Conservation (phyloP, 495 filamentous ascomycete genomes). For the Thermothielavioides terrestris region DNA sequence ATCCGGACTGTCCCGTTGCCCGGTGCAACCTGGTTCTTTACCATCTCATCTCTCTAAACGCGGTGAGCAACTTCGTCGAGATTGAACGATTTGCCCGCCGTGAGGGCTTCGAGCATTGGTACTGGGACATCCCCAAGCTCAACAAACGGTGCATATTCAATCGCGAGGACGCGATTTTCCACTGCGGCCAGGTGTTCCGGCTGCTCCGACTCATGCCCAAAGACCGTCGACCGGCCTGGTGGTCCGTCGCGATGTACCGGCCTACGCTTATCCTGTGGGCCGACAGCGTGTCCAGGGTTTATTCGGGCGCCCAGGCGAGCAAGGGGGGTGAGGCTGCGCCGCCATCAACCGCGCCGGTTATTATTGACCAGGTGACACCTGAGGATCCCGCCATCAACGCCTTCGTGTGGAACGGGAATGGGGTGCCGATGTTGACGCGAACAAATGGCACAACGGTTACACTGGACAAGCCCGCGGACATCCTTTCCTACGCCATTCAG, state of each 20-base stretch:
- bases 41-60: conserved; percentile 55
- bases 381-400: conserved; percentile 31
- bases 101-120: conserved; percentile 40
- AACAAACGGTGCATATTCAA: conserved; percentile 47
- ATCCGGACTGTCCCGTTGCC: conserved; percentile 33
- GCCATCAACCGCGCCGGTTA: conserved; percentile 12
- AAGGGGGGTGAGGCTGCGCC: conserved; percentile 7
- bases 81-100: conserved; percentile 50
- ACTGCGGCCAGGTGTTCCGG: conserved; percentile 51
- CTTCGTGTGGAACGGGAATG: conserved; percentile 32
- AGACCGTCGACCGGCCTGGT: conserved; percentile 44
- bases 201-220: conserved; percentile 40
- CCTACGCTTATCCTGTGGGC: conserved; percentile 44
- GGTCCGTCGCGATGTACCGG: conserved; percentile 46
- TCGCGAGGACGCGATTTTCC: conserved; percentile 48
- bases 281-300: conserved; percentile 30
- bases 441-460: conserved; percentile 22
- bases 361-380: conserved; percentile 33
- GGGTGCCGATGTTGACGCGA: conserved; percentile 29
- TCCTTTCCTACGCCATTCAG: conserved; percentile 36
- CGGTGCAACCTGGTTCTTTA: conserved; percentile 53
- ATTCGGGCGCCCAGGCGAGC: conserved; percentile 27
- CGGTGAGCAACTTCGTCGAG: conserved; percentile 48
- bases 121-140: conserved; percentile 38
- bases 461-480: conserved; percentile 32